Evolutionary conservation across 202 grass and related monocot species (phyloP).

Genomic region (Dendrocalamus latiflorus): DNA sequence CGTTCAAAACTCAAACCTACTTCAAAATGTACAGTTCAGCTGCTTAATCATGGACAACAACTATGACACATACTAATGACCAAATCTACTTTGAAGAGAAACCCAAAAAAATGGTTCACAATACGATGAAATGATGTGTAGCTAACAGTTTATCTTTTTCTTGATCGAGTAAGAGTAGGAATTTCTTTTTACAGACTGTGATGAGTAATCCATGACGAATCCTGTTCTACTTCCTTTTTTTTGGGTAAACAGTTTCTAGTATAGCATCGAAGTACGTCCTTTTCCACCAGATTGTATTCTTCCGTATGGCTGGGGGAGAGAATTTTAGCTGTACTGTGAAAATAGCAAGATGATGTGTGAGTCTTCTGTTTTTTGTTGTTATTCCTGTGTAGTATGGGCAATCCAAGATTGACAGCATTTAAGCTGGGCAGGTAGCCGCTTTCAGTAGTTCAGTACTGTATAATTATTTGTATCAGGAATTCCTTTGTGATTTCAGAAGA

Average conservation of each 20-base stretch:
- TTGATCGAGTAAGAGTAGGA: neutral
- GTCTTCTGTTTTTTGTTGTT: neutral
- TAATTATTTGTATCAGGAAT: neutral
- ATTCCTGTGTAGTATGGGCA: neutral
- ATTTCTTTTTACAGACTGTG: neutral
- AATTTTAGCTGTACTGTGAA: neutral
- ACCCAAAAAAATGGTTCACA: neutral
- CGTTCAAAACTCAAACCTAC: neutral
- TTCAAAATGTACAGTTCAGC: neutral
- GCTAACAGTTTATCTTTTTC: neutral
- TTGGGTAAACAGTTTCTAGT: neutral
- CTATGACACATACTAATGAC: neutral
- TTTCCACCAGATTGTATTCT: neutral
- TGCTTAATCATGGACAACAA: neutral
- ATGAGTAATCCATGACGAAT: neutral
- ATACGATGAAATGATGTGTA: neutral
- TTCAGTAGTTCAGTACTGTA: neutral
- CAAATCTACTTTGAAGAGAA: neutral
- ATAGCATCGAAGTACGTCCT: neutral
- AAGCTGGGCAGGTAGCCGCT: neutral
- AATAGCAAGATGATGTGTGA: neutral
- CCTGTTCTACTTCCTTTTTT: neutral
- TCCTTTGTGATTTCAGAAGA: neutral
- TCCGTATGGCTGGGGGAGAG: neutral
- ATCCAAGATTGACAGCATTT: neutral